phyloP scores from a whole-genome alignment of 495 filamentous ascomycete species.

The Penicillium riverlandense region DNA sequence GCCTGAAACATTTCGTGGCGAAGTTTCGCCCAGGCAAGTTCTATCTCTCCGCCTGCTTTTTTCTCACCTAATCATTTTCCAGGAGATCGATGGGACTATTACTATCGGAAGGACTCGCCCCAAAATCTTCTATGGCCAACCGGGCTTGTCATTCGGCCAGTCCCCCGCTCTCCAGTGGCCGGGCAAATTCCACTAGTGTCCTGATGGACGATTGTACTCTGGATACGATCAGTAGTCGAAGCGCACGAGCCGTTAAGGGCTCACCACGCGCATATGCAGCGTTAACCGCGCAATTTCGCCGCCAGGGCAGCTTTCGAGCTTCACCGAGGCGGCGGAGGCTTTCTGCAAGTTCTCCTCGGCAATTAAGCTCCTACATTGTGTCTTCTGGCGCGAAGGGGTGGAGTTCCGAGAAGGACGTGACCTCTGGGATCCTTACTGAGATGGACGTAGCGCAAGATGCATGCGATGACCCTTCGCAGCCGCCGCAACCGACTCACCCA shows the following conservation, averaged over 20 bases:
- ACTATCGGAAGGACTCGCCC: conserved; percentile 10
- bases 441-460: too few species aligned
- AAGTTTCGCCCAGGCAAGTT: conserved; percentile 6
- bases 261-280: conserved; percentile 7
- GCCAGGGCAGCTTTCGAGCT: conserved; percentile 4
- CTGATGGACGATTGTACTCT: conserved; percentile 13
- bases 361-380: not conserved
- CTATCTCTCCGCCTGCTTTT: not conserved
- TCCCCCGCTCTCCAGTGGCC: conserved; percentile 11
- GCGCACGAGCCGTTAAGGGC: conserved; percentile 6
- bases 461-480: too few species aligned
- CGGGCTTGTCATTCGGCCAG: conserved; percentile 15
- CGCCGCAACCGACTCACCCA: too few species aligned
- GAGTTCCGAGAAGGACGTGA: not conserved
- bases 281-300: conserved; percentile 5
- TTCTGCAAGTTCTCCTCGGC: conserved; percentile 2
- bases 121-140: conserved; percentile 17
- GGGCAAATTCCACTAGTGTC: conserved; percentile 11
- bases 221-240: conserved; percentile 17
- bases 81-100: conserved; percentile 12
- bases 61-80: not conserved
- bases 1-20: too few species aligned
- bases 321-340: conserved; percentile 2
- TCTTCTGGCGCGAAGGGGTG: not conserved
- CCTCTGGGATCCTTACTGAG: too few species aligned